Conservation (phyloP, 2,329 filamentous ascomycete species). For the Hymenoscyphus linearis region DNA sequence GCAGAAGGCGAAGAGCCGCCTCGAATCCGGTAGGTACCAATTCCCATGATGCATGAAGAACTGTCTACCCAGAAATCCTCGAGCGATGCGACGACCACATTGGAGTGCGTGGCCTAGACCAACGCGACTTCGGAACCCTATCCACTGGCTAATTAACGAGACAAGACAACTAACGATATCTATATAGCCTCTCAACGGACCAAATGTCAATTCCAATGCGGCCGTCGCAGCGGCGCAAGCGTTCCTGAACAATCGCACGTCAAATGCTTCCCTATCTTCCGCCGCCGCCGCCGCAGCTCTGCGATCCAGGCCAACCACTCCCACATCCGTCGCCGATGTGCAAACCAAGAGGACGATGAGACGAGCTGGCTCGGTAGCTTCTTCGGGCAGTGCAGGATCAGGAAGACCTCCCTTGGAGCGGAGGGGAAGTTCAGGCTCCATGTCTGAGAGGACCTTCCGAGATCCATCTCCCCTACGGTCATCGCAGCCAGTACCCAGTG, state of each 20-base stretch:
- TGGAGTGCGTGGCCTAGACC: not conserved
- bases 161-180: not conserved
- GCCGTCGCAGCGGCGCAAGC: constrained; percentile 77
- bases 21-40: constrained; percentile 38
- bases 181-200: constrained; percentile 53
- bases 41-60: not conserved
- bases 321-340: constrained; percentile 73
- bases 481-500: constrained; percentile 34
- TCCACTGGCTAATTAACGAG: not conserved
- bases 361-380: constrained; percentile 67
- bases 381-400: constrained; percentile 47
- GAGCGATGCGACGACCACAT: constrained; percentile 9
- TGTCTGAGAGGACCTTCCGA: constrained; percentile 85
- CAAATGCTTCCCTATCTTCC: constrained; percentile 66
- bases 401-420: constrained; percentile 48
- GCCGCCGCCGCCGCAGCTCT: constrained; percentile 84
- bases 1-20: constrained; percentile 32
- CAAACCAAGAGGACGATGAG: constrained; percentile 82
- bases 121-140: not conserved
- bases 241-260: constrained; percentile 63
- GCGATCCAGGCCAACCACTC: constrained; percentile 69
- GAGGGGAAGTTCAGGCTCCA: constrained; percentile 68
- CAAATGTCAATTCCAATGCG: constrained; percentile 65
- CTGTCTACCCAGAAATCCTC: not conserved
- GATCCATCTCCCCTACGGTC: constrained; percentile 59